Evolutionary conservation across 2,329 filamentous ascomycete species (phyloP).

Genomic region (Botryotinia calthae): DNA sequence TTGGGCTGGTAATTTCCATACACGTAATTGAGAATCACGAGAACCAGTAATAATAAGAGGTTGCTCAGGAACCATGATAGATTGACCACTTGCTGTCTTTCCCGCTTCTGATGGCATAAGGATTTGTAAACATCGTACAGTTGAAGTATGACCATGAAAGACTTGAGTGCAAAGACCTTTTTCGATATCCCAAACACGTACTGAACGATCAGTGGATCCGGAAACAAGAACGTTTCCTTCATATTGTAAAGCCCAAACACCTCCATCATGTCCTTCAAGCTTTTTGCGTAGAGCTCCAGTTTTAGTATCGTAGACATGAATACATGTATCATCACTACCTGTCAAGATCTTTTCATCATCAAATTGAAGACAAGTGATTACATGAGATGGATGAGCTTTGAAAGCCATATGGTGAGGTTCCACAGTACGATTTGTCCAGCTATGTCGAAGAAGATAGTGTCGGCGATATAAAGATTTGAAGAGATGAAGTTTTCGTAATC

Average conservation of each 20-base stretch:
- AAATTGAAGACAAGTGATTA: slow-evolving; percentile 96
- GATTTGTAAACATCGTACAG: slow-evolving; percentile 92
- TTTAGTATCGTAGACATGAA: slow-evolving; percentile 97
- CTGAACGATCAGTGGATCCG: slow-evolving; percentile 91
- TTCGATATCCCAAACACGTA: slow-evolving; percentile 99
- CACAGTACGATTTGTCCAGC: slow-evolving; percentile 84
- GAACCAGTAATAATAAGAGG: slow-evolving; percentile 97
- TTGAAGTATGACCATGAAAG: slow-evolving; percentile 97
- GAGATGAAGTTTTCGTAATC: slow-evolving; percentile 79
- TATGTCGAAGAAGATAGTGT: slow-evolving; percentile 84
- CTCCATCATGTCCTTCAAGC: slow-evolving; percentile 90
- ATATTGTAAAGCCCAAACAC: slow-evolving; percentile 96
- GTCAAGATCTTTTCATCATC: slow-evolving; percentile 98
- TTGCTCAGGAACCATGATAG: slow-evolving; percentile 88
- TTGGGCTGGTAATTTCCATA: slow-evolving; percentile 88
- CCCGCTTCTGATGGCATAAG: slow-evolving; percentile 75
- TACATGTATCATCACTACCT: slow-evolving; percentile 94
- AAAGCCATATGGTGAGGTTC: slow-evolving; percentile 92
- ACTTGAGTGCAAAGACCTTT: slow-evolving; percentile 89
- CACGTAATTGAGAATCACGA: slow-evolving; percentile 86
- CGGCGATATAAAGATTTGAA: slow-evolving; percentile 96
- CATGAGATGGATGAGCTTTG: slow-evolving; percentile 91
- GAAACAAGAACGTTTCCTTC: slow-evolving; percentile 94
- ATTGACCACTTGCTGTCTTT: slow-evolving; percentile 64
- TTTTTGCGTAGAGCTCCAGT: slow-evolving; percentile 81